Conservation (phyloP, 208 protist species). For the Leishmania aethiopica region DNA sequence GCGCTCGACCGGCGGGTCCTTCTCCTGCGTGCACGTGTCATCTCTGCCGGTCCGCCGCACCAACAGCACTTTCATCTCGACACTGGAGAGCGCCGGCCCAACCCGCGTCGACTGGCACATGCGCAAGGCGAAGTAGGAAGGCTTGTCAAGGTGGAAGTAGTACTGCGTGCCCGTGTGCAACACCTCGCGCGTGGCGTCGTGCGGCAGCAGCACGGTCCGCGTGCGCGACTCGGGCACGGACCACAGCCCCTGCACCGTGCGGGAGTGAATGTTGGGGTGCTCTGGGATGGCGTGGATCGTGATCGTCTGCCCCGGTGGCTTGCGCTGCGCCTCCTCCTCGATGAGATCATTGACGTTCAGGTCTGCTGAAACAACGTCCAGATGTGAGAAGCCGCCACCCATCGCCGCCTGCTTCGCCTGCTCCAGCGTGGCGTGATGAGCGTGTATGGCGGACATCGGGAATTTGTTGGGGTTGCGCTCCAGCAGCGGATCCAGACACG, state of each 20-base stretch:
- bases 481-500: conserved; percentile 39
- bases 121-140: conserved; percentile 46
- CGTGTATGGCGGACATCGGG: conserved; percentile 8
- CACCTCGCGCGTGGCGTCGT: background rate
- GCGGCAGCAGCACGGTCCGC: background rate
- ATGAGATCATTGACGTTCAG: conserved; percentile 4
- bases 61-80: conserved; percentile 17
- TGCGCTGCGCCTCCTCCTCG: conserved; percentile 6
- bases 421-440: conserved; percentile 12
- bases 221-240: background rate
- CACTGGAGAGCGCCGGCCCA: background rate
- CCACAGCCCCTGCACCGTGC: conserved; percentile 18
- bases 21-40: background rate
- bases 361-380: background rate
- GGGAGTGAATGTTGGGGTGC: conserved; percentile 6
- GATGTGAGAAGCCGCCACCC: background rate
- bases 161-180: conserved; percentile 43
- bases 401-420: conserved; percentile 11
- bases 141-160: conserved; percentile 41
- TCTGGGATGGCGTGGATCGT: conserved; percentile 26
- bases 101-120: background rate
- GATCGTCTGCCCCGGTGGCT: background rate
- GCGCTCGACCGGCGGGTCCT: background rate
- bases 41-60: conserved; percentile 1
- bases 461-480: conserved; percentile 10